Percentiles rank a stretch among this genome's conserved stretches.
Conservation (phyloP, 2,329 filamentous ascomycete species). For the Verticillium zaregamsianum region DNA sequence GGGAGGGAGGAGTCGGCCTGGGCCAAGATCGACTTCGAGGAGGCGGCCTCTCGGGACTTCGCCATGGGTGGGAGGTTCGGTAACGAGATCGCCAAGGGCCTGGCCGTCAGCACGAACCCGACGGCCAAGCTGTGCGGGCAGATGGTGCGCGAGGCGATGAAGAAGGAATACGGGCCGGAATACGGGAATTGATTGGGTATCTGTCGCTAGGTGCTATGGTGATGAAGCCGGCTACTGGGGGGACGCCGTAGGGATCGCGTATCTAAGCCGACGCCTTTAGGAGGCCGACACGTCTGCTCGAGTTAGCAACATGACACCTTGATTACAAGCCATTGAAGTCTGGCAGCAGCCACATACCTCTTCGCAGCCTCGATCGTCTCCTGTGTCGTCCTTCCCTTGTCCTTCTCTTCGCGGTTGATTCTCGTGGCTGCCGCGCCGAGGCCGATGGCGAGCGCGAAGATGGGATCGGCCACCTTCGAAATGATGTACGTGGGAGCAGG, state of each 20-base stretch:
- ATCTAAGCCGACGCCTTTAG: not conserved
- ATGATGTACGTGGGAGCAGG: conserved; percentile 55
- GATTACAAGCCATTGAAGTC: not conserved
- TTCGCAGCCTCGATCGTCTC: conserved; percentile 45
- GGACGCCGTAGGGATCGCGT: not conserved
- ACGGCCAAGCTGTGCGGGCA: conserved; percentile 66
- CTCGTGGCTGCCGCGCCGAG: conserved; percentile 50
- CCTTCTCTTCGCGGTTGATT: conserved; percentile 57
- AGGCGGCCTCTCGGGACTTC: conserved; percentile 59
- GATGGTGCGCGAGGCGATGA: conserved; percentile 67
- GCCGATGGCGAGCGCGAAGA: conserved; percentile 55
- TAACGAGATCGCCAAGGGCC: conserved; percentile 59
- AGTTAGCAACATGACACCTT: not conserved
- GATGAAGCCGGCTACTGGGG: not conserved
- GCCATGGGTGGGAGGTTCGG: conserved; percentile 61
- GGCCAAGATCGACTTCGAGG: conserved; percentile 55
- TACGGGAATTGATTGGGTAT: conserved; percentile 26
- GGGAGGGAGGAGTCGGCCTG: conserved; percentile 42
- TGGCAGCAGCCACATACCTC: conserved; percentile 26
- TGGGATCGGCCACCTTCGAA: conserved; percentile 52
- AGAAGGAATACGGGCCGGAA: conserved; percentile 58
- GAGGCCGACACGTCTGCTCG: conserved; percentile 16
- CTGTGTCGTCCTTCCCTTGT: conserved; percentile 48
- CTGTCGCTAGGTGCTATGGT: conserved; percentile 1
- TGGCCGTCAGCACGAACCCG: conserved; percentile 63